Evolutionary conservation across 768 basidiomycete species (phyloP), one percentile per base, ranked within the genome.

Genomic region (Lentinus brumalis): DNA sequence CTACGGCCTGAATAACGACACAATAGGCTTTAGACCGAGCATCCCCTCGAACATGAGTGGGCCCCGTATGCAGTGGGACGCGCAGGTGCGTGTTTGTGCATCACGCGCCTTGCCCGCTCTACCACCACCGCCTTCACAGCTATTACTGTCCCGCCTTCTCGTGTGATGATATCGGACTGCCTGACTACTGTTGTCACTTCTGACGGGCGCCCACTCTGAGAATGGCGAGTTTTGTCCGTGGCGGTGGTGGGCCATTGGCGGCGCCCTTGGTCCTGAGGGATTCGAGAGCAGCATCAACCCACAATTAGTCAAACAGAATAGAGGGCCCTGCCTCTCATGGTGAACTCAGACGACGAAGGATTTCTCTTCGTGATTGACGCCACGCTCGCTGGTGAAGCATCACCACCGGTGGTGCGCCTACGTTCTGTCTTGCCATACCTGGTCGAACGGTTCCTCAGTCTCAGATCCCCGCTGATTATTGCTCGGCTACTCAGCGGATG

Each of bases 131-230:
- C 35, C 35, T 42, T 45, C 42, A 38, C 26, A 32, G 42, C 47
- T 50, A 40, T 26, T 39, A 10, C n/a, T 35, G 51, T 47, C 15
- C 21, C 53, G 46, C 31, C 59, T 60, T 60, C 61, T 29, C 35
- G 61, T 57, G 53, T 62, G 61, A 62, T 62, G 56, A 47, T 42
- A 62, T 62, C 61, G 61, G 21, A 16, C 56, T 44, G 47, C 61
- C 42, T 62, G 53, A 62, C 61, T 53, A 62, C 61, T 42, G 61
- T 62, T 29, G 56, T 38, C 29, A 41, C 61, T 62, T 62, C 61
- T 45, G 40, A 42, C 51, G 53, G 57, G 41, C 61, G 56, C 53
- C 54, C 51, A 42, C 21, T 26, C 60, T 51, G 60, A 56, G 52
- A 57, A 57, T 57, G 61, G 56, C 26, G 51, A 51, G 50, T 56